phyloP scores from a whole-genome alignment of 805 yeast species.

The Hanseniaspora thailandica region DNA sequence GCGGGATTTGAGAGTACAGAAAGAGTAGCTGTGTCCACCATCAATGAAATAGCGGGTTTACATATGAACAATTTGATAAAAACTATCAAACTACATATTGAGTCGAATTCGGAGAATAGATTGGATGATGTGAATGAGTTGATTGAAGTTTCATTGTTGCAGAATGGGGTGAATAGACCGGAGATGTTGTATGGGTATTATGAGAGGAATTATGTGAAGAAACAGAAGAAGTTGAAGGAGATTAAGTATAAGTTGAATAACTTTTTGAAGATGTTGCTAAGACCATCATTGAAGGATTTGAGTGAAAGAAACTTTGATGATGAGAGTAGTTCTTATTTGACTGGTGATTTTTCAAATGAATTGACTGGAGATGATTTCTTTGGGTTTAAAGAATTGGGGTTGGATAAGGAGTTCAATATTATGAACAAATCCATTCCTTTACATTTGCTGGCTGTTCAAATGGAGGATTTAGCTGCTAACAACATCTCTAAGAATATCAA shows the following conservation, averaged over 20 bases:
- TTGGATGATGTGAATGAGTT: slow-evolving; percentile 34
- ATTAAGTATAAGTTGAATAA: slow-evolving; percentile 52
- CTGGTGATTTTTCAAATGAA: slow-evolving; percentile 89
- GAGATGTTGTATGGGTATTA: slow-evolving; percentile 64
- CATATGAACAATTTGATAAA: slow-evolving; percentile 64
- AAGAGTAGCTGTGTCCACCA: slow-evolving; percentile 59
- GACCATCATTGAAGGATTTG: slow-evolving; percentile 66
- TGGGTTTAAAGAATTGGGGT: slow-evolving; percentile 87
- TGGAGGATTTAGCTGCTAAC: slow-evolving; percentile 58
- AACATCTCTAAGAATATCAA: slow-evolving; percentile 42
- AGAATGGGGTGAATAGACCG: slow-evolving; percentile 75
- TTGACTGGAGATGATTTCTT: slow-evolving; percentile 89
- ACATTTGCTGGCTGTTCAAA: slow-evolving; percentile 47
- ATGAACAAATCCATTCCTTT: slow-evolving; percentile 78
- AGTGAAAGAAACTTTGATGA: slow-evolving; percentile 74
- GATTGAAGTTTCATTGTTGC: slow-evolving; percentile 53
- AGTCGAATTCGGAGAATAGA: slow-evolving; percentile 37
- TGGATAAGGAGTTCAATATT: slow-evolving; percentile 83
- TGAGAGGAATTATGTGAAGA: slow-evolving; percentile 58
- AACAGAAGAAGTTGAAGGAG: slow-evolving; percentile 56
- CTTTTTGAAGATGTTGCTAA: slow-evolving; percentile 64
- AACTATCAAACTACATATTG: slow-evolving; percentile 59
- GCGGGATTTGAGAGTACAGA: slow-evolving; percentile 83
- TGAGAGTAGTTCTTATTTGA: slow-evolving; percentile 82
- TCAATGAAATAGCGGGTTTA: slow-evolving; percentile 74